Evolutionary conservation across 2,329 filamentous ascomycete species (phyloP).

Genomic region (Cadophora luteo-olivacea): DNA sequence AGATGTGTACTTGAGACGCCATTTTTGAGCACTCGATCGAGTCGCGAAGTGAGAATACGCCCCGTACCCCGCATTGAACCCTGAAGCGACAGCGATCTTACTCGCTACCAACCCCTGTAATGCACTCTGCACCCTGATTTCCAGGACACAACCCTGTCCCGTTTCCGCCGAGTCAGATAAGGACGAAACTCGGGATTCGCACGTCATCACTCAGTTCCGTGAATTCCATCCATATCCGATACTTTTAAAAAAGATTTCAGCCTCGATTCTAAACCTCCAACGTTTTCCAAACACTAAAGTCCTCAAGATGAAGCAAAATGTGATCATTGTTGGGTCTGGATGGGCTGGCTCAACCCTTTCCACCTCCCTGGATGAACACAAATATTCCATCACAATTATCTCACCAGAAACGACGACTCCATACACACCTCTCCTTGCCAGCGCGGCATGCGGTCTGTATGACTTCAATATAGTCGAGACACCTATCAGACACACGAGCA

Average conservation of each 20-base stretch:
- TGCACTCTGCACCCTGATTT: background rate
- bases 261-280: background rate
- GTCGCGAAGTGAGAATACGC: background rate
- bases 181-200: background rate
- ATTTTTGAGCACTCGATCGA: too few species aligned
- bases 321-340: slow-evolving; percentile 47
- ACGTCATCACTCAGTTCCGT: background rate
- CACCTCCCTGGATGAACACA: slow-evolving; percentile 41
- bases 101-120: background rate
- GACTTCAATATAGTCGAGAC: slow-evolving; percentile 15
- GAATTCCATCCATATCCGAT: background rate
- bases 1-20: too few species aligned
- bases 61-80: slow-evolving; percentile 1
- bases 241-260: background rate
- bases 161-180: background rate
- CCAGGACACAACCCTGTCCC: background rate
- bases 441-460: slow-evolving; percentile 15
- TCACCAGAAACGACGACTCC: slow-evolving; percentile 50
- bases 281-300: background rate
- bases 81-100: background rate
- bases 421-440: slow-evolving; percentile 50
- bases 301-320: slow-evolving; percentile 13
- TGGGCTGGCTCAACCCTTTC: slow-evolving; percentile 18
- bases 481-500: slow-evolving; percentile 6
- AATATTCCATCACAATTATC: slow-evolving; percentile 50